Evolutionary conservation across 2,329 filamentous ascomycete genomes (phyloP).

Genomic region (Akanthomyces muscarius): DNA sequence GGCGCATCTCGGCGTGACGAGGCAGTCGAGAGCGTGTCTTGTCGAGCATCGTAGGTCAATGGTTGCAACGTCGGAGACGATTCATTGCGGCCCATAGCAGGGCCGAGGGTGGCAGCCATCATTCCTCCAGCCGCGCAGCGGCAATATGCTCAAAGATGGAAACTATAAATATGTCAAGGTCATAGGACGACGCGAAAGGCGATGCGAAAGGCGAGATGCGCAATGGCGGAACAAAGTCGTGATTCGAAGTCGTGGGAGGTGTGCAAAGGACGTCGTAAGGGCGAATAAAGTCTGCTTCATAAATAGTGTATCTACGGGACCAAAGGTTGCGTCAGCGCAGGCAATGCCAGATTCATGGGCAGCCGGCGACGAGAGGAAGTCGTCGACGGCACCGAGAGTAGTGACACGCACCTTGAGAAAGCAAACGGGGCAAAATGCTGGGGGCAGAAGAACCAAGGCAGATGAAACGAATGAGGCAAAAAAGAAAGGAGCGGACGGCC

Average conservation of each 20-base stretch:
- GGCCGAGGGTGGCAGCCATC: conserved; percentile 40
- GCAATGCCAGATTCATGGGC: conserved; percentile 9
- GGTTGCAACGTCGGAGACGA: conserved; percentile 22
- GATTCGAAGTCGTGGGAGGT: conserved; percentile 16
- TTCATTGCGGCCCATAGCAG: conserved; percentile 33
- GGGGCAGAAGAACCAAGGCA: conserved; percentile 22
- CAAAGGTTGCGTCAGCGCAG: not conserved
- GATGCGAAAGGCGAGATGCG: conserved; percentile 18
- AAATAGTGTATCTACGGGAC: conserved; percentile 19
- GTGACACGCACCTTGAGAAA: conserved; percentile 21
- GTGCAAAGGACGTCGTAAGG: conserved; percentile 8
- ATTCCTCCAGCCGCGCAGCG: conserved; percentile 45
- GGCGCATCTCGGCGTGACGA: conserved; percentile 28
- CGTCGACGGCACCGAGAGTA: not conserved
- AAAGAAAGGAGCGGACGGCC: conserved; percentile 55
- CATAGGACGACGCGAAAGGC: conserved; percentile 34
- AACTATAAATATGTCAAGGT: conserved; percentile 24
- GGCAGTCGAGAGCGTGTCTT: not conserved
- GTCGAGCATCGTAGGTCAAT: conserved; percentile 8
- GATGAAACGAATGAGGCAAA: conserved; percentile 27
- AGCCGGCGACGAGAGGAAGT: not conserved
- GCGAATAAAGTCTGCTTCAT: conserved; percentile 20
- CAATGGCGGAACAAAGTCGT: conserved; percentile 6
- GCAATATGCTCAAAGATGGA: conserved; percentile 41
- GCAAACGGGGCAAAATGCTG: conserved; percentile 22